Conservation (phyloP, 768 basidiomycete genomes). For the Heimioporus sp. region DNA sequence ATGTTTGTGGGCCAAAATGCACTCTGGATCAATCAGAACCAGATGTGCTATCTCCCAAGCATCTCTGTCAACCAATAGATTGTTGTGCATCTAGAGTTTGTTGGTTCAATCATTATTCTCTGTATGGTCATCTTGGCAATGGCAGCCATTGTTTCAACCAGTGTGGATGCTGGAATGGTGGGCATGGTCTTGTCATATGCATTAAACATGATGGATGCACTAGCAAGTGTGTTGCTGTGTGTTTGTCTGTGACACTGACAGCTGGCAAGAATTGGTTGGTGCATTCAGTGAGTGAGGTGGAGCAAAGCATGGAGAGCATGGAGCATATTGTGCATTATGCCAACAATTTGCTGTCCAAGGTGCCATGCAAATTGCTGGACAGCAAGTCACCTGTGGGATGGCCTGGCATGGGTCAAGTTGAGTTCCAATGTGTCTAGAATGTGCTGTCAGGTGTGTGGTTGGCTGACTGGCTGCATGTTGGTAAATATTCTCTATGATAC, state of each 20-base stretch:
- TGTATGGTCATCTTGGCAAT: slow-evolving; percentile 67
- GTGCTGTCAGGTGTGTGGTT: not conserved
- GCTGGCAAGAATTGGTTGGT: slow-evolving; percentile 72
- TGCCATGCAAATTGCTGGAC: slow-evolving; percentile 65
- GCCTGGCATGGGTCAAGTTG: slow-evolving; percentile 73
- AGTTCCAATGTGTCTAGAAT: slow-evolving; percentile 55
- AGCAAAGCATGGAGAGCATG: slow-evolving; percentile 87
- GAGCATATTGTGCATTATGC: slow-evolving; percentile 87
- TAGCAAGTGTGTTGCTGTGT: slow-evolving; percentile 45
- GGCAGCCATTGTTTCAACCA: slow-evolving; percentile 65
- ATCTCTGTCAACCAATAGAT: slow-evolving; percentile 83
- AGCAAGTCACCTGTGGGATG: slow-evolving; percentile 54
- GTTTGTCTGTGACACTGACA: too few species aligned
- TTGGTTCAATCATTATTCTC: slow-evolving; percentile 79
- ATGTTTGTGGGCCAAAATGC: slow-evolving; percentile 70
- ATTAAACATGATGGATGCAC: slow-evolving; percentile 74
- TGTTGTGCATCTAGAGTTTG: slow-evolving; percentile 78
- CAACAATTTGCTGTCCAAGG: slow-evolving; percentile 64
- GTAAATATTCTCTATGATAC: slow-evolving; percentile 75
- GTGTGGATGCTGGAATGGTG: slow-evolving; percentile 85
- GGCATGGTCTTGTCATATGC: slow-evolving; percentile 86
- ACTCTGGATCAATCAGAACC: slow-evolving; percentile 79
- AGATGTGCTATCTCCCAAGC: slow-evolving; percentile 72
- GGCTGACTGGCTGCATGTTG: slow-evolving; percentile 22
- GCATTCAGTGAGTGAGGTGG: slow-evolving; percentile 81